A percentile compares a stretch with the other conserved stretches of the same genome.
phyloP scores from a whole-genome alignment of 805 yeast genomes.

The Wickerhamomyces chambardii region DNA sequence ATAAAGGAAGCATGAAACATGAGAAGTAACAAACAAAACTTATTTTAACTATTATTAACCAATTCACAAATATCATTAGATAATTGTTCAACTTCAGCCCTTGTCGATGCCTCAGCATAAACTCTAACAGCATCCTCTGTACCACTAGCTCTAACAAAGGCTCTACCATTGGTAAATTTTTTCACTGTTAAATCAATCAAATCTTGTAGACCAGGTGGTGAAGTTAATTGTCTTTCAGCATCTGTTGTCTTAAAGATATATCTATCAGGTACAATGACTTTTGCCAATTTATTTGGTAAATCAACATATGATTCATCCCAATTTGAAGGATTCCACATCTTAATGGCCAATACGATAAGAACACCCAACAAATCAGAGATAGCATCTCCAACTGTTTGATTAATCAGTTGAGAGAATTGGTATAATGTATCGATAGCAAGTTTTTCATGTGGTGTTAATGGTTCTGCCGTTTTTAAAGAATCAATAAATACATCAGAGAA shows the following conservation, averaged over 20 bases:
- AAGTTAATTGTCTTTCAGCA: slow-evolving; percentile 76
- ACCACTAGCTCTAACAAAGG: slow-evolving; percentile 95
- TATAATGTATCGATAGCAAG: slow-evolving; percentile 45
- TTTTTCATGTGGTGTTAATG: slow-evolving; percentile 33
- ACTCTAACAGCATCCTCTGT: slow-evolving; percentile 97
- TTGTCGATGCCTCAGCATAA: slow-evolving; percentile 76
- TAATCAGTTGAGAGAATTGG: slow-evolving; percentile 63
- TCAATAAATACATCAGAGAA: slow-evolving; percentile 49
- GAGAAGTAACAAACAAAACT: too few relatives aligned
- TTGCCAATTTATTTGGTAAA: slow-evolving; percentile 77
- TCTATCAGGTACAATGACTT: slow-evolving; percentile 80
- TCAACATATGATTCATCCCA: slow-evolving; percentile 81
- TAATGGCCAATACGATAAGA: slow-evolving; percentile 48
- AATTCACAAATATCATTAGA: slow-evolving; percentile 28
- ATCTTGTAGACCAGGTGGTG: slow-evolving; percentile 72
- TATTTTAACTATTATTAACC: slow-evolving; percentile 14
- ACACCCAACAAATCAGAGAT: slow-evolving; percentile 85
- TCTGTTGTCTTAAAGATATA: slow-evolving; percentile 73
- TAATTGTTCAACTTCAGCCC: slow-evolving; percentile 36
- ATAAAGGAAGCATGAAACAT: too few relatives aligned
- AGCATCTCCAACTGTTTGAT: slow-evolving; percentile 98
- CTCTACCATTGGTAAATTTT: slow-evolving; percentile 54
- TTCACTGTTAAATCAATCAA: slow-evolving; percentile 59
- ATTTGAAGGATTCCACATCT: slow-evolving; percentile 47
- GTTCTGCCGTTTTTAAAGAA: slow-evolving; percentile 26